Evolutionary conservation across 805 yeast species (phyloP).

Genomic region (Ogataea zsoltii): DNA sequence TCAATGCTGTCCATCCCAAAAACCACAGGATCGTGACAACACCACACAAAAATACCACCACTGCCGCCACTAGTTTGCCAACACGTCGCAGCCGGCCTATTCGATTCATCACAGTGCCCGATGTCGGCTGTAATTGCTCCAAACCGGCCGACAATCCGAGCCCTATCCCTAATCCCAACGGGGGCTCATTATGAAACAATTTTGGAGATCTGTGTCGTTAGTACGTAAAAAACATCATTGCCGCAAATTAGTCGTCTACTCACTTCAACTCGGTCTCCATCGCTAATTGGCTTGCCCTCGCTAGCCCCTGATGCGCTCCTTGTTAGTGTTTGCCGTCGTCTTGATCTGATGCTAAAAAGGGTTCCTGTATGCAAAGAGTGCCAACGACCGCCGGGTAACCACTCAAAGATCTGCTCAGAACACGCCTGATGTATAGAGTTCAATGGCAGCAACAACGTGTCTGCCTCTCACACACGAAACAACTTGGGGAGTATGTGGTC

Average conservation of each 20-base stretch:
- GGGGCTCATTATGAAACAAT: slow-evolving; percentile 7
- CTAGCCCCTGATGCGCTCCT: not conserved
- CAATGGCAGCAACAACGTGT: too few relatives aligned
- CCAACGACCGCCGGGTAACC: too few relatives aligned
- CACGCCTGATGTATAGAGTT: too few relatives aligned
- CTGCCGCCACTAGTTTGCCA: not conserved
- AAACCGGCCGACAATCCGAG: not conserved
- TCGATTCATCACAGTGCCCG: not conserved
- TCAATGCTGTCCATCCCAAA: not conserved
- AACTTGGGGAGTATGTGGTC: not conserved
- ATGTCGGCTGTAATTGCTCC: not conserved
- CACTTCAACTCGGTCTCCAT: slow-evolving; percentile 7
- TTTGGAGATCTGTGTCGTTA: slow-evolving; percentile 17
- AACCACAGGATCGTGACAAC: not conserved
- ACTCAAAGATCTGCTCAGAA: too few relatives aligned
- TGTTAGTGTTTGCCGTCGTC: not conserved
- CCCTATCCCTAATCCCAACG: not conserved
- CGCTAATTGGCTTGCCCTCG: slow-evolving; percentile 5
- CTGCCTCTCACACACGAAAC: not conserved
- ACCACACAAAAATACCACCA: slow-evolving; percentile 2
- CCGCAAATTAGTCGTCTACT: slow-evolving; percentile 1
- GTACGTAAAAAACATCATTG: not conserved
- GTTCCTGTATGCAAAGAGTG: too few relatives aligned
- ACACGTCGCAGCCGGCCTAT: not conserved
- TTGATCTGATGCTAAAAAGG: not conserved